A percentile compares a stretch with the other conserved stretches of the same genome.
Conservation (phyloP, 1,139 yeast species). For the Blastobotrys persicus region DNA sequence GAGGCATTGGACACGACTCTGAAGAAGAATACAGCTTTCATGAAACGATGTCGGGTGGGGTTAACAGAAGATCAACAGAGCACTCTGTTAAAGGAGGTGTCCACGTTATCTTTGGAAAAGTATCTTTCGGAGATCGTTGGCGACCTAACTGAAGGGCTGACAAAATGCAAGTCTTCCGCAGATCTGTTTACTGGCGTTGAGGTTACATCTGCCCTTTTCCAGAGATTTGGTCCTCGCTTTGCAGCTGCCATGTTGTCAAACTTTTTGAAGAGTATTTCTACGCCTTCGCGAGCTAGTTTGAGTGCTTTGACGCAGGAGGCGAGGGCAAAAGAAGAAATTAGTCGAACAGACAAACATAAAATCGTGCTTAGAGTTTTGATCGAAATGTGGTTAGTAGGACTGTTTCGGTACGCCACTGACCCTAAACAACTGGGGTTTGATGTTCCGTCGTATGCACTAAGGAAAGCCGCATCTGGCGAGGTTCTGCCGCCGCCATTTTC, state of each 20-base stretch:
- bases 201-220: constrained; percentile 72
- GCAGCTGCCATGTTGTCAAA: constrained; percentile 51
- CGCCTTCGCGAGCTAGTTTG: constrained; percentile 37
- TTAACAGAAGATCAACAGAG: constrained; percentile 50
- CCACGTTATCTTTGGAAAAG: constrained; percentile 64
- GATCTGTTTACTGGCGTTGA: constrained; percentile 67
- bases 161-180: constrained; percentile 51
- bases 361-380: constrained; percentile 53
- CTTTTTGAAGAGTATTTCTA: constrained; percentile 47
- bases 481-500: constrained; percentile 46
- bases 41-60: constrained; percentile 63
- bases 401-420: constrained; percentile 27
- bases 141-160: constrained; percentile 62
- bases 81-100: constrained; percentile 58
- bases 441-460: constrained; percentile 43
- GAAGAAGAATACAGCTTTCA: constrained; percentile 80
- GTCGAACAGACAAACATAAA: constrained; percentile 47
- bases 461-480: constrained; percentile 31
- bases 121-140: constrained; percentile 70
- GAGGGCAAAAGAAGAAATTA: constrained; percentile 46
- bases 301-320: constrained; percentile 36
- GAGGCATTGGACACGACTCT: constrained; percentile 66
- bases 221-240: constrained; percentile 58
- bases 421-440: constrained; percentile 29
- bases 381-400: constrained; percentile 64